Conservation (phyloP, 208 protist genomes). For the Phytomonas francai region DNA sequence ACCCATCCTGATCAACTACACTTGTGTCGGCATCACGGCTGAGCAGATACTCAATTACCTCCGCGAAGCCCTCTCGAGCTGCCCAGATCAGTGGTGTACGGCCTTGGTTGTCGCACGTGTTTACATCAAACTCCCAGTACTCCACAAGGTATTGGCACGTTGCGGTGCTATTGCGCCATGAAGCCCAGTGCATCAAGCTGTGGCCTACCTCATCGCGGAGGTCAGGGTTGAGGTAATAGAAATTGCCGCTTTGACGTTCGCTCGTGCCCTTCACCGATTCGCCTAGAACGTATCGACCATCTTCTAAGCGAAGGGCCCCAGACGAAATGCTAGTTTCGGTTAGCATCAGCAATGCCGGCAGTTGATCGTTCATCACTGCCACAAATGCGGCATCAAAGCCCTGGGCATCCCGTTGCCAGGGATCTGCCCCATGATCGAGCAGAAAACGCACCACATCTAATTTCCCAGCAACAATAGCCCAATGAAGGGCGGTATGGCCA, state of each 20-base stretch:
- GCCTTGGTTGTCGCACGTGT: constrained; percentile 35
- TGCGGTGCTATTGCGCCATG: constrained; percentile 48
- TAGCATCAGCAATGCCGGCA: constrained; percentile 52
- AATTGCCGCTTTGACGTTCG: constrained; percentile 1
- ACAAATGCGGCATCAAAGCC: constrained; percentile 53
- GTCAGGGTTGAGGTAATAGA: constrained; percentile 33
- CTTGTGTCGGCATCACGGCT: constrained; percentile 28
- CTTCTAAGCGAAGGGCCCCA: not conserved
- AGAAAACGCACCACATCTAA: constrained; percentile 45
- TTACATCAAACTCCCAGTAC: constrained; percentile 39
- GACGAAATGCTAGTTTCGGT: constrained; percentile 21
- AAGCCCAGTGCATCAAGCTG: constrained; percentile 72
- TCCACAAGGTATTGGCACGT: constrained; percentile 69
- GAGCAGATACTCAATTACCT: constrained; percentile 58
- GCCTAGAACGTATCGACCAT: not conserved
- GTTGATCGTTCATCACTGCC: constrained; percentile 42
- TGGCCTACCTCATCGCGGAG: constrained; percentile 51
- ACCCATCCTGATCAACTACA: constrained; percentile 35
- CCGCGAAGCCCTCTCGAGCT: constrained; percentile 61
- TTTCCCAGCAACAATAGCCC: constrained; percentile 36
- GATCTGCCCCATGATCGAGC: constrained; percentile 62
- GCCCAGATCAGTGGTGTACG: constrained; percentile 76
- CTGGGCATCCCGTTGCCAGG: constrained; percentile 32
- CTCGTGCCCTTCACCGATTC: not conserved
- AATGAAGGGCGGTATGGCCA: constrained; percentile 65